Evolutionary conservation across 371 early-diverging fungal genomes (phyloP).

Genomic region (Fennellomyces sp.): DNA sequence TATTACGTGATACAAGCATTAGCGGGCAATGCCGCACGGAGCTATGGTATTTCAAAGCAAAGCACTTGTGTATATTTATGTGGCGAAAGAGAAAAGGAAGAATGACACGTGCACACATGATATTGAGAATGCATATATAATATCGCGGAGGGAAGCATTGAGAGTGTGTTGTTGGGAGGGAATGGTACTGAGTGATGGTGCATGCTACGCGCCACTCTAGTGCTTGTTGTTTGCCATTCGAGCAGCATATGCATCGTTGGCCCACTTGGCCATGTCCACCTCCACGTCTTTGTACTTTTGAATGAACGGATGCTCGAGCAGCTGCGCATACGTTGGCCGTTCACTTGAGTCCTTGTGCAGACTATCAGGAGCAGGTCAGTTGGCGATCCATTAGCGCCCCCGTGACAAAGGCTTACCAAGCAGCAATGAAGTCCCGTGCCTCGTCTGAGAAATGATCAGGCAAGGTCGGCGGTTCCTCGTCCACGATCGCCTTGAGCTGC

Average conservation of each 20-base stretch:
- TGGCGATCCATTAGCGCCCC: background rate
- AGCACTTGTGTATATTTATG: background rate
- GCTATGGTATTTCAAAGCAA: no score
- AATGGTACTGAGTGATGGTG: background rate
- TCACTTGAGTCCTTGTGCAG: slow-evolving; percentile 74
- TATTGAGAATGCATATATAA: no score
- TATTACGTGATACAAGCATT: no score
- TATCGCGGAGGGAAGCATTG: no score
- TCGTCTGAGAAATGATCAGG: slow-evolving; percentile 72
- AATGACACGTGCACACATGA: background rate
- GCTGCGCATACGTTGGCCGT: slow-evolving; percentile 73
- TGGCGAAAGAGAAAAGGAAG: background rate
- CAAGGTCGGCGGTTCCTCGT: slow-evolving; percentile 76
- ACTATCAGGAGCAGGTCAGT: slow-evolving; percentile 36
- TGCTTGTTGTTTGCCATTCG: background rate
- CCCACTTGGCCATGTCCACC: slow-evolving; percentile 89
- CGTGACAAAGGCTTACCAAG: slow-evolving; percentile 51
- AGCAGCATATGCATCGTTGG: slow-evolving; percentile 32
- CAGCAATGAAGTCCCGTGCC: slow-evolving; percentile 79
- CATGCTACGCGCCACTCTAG: background rate
- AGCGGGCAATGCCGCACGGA: no score
- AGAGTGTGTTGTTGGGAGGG: no score
- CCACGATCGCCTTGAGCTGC: slow-evolving; percentile 86
- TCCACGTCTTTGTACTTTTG: slow-evolving; percentile 54
- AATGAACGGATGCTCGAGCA: slow-evolving; percentile 81